Base-by-base conservation (phyloP, 371 early-diverging fungal genomes). In the Zychaea mexicana region DNA sequence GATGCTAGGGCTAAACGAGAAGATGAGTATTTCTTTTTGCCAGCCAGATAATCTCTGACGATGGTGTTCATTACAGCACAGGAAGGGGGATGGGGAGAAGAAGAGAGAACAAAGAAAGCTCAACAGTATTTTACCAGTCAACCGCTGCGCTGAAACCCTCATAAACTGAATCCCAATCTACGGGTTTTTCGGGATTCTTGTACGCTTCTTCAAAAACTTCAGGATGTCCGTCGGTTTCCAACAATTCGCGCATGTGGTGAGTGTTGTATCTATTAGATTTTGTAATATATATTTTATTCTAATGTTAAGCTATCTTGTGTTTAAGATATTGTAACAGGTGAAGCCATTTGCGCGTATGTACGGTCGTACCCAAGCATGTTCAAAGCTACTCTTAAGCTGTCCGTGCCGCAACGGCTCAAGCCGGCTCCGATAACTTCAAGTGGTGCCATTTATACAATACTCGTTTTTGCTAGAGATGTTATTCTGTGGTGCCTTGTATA, bases 361-460 rank as follows among this genome's bases (percentile, higher is more conserved):
- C n/a, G n/a, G n/a, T n/a, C n/a, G n/a, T 71, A 71, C 77, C 74
- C 78, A 2, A 77, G 52, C 2, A 57, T 70, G 24, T 69, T 63
- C 17, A 77, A 63, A 12, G 78, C 78, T 15, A 28, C n/a, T 42
- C 69, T 70, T 47, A 77, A 60, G 30, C 70, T 68, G 22, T 70
- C 61, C n/a, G 78, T 77, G 6, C 74, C 78, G 30, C 74, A 73
- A 55, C 78, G 70, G 13, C 74, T 71, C 52, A 39, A 72, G 0
- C 78, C 78, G 27, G 74, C 74, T 9, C 78, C 78, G 45, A 77
- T 77, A 32, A 77, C 58, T 70, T 77, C 54, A 53, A 74, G 63
- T 57, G 62, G 62, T 39, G 62, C 62, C 62, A 62, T 62, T n/a
- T n/a, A n/a, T n/a, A n/a, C n/a, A n/a, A n/a, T n/a, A n/a, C n/a